phyloP scores from a whole-genome alignment of 176 grass and related monocot genomes.

The Aegilops longissima region DNA sequence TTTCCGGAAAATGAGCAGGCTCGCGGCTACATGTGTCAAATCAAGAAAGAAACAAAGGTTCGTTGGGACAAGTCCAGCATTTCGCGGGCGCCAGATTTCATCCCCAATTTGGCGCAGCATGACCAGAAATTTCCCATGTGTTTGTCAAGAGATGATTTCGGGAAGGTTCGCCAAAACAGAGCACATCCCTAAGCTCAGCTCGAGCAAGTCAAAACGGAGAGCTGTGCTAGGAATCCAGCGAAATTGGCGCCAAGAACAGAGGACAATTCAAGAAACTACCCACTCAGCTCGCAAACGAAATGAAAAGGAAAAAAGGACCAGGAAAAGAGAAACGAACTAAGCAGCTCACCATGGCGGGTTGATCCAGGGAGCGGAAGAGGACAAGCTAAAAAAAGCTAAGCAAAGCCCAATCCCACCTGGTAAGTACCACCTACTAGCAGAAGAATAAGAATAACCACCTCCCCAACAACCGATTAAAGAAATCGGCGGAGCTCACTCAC shows the following conservation, averaged over 20 bases:
- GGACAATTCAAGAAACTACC: neutral
- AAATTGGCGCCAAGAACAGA: neutral
- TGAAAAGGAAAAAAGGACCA: neutral
- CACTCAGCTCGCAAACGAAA: neutral
- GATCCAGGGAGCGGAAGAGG: constrained; percentile 36
- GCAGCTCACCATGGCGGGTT: constrained; percentile 35
- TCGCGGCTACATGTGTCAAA: neutral
- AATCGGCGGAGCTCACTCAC: constrained; percentile 35
- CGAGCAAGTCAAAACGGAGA: neutral
- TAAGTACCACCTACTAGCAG: constrained; percentile 28
- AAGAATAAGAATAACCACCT: constrained; percentile 4
- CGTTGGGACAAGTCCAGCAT: neutral
- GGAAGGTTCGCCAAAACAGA: neutral
- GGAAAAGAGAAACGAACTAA: neutral
- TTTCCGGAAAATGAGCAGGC: neutral
- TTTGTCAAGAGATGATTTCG: neutral
- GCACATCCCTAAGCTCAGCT: neutral
- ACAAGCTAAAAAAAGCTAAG: constrained; percentile 17
- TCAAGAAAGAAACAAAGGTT: constrained; percentile 10
- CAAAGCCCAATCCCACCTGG: constrained; percentile 21
- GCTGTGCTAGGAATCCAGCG: neutral
- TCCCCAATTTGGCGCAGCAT: neutral
- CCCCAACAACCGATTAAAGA: constrained; percentile 23
- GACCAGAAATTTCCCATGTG: neutral
- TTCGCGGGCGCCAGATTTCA: constrained; percentile 19